These are phyloP conservation scores for Eremothecium sinecaudum DNA, from an alignment of 1,139 yeast species.

Conservation along the genomic window DNA sequence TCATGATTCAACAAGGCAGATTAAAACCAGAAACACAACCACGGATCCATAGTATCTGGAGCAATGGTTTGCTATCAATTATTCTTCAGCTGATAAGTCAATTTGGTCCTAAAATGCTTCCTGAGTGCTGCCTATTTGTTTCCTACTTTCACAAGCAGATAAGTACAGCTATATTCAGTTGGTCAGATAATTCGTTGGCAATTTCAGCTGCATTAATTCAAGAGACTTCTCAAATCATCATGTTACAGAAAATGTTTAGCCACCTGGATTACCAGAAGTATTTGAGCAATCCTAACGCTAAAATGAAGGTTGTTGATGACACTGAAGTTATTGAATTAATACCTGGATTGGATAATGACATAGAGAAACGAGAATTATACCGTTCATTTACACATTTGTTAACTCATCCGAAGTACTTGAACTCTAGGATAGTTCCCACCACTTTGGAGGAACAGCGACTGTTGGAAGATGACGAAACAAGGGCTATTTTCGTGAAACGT, in stretches of 20 bases:
- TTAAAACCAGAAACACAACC: conserved; percentile 43
- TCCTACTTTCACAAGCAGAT: conserved; percentile 60
- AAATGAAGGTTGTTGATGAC: conserved; percentile 19
- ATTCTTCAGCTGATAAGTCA: conserved; percentile 50
- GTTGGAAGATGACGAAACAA: conserved; percentile 39
- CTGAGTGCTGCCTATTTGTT: conserved; percentile 59
- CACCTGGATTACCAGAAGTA: conserved; percentile 41
- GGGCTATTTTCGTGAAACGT: conserved; percentile 38
- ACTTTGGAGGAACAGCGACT: conserved; percentile 54
- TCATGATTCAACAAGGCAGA: conserved; percentile 56
- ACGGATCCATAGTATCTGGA: conserved; percentile 67
- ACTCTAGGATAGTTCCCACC: conserved; percentile 58
- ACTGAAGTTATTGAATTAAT: conserved; percentile 32
- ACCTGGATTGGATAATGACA: conserved; percentile 53
- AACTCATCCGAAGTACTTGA: conserved; percentile 77
- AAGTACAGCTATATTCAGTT: conserved; percentile 50
- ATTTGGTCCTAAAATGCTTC: conserved; percentile 53
- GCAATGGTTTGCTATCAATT: conserved; percentile 68
- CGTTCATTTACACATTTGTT: conserved; percentile 58
- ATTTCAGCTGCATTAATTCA: conserved; percentile 59
- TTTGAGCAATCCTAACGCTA: conserved; percentile 19
- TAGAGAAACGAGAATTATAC: conserved; percentile 48
- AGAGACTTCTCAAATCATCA: conserved; percentile 71
- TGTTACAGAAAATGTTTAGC: conserved; percentile 52
- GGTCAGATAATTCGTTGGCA: conserved; percentile 57